These are phyloP conservation scores for Sporothrix sp. DNA, from an alignment of 2,329 filamentous ascomycete species.

Conservation along the genomic window DNA sequence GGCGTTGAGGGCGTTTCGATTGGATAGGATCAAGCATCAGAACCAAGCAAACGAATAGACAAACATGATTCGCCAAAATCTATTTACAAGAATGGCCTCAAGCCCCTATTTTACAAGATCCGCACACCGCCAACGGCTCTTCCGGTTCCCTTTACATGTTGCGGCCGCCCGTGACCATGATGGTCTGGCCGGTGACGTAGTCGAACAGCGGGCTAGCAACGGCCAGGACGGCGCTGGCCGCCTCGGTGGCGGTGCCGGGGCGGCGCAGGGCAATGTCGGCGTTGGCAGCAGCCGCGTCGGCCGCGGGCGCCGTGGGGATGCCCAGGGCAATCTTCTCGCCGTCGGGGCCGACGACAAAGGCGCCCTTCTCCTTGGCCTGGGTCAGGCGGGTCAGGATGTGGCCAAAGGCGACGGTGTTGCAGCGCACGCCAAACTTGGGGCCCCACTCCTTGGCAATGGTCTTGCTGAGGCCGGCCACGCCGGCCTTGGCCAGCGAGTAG, in stretches of 20 bases:
- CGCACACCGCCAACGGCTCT: not conserved
- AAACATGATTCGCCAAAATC: not conserved
- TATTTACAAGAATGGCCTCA: slow-evolving; percentile 4
- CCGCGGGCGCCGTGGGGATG: slow-evolving; percentile 53
- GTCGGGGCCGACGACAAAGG: slow-evolving; percentile 65
- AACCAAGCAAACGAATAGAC: not conserved
- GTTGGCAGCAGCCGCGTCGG: slow-evolving; percentile 34
- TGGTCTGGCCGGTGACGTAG: slow-evolving; percentile 80
- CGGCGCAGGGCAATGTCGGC: slow-evolving; percentile 70
- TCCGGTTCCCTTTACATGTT: slow-evolving; percentile 38
- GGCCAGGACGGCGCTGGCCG: slow-evolving; percentile 65
- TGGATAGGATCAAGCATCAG: too few relatives aligned
- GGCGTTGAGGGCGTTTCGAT: too few relatives aligned
- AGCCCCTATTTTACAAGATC: not conserved
- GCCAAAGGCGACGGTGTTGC: slow-evolving; percentile 79
- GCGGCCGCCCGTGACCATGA: slow-evolving; percentile 72
- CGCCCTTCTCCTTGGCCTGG: slow-evolving; percentile 73
- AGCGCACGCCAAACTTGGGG: slow-evolving; percentile 67
- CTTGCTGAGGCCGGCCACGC: slow-evolving; percentile 73
- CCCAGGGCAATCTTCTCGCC: slow-evolving; percentile 67
- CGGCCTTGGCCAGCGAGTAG: slow-evolving; percentile 78
- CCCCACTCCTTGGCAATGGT: slow-evolving; percentile 92
- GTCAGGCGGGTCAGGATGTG: slow-evolving; percentile 73
- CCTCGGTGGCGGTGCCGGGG: slow-evolving; percentile 69
- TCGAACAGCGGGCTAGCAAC: slow-evolving; percentile 73